A percentile compares a stretch with the other conserved stretches of the same genome.
phyloP scores from a whole-genome alignment of 2,329 filamentous ascomycete genomes.

The Bipolaris cookei region DNA sequence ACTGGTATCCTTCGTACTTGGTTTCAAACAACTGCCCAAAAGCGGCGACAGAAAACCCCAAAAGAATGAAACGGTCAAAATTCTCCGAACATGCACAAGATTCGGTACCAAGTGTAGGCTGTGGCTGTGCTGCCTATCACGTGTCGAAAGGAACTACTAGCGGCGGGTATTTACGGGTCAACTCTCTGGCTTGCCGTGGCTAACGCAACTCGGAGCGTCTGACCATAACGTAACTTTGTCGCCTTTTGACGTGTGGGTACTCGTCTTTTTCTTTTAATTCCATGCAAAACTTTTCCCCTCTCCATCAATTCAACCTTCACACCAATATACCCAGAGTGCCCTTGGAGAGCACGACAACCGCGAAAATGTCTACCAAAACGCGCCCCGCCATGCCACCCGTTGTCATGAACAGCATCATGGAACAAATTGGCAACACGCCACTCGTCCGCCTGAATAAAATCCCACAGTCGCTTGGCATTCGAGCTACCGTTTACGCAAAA shows the following conservation, averaged over 20 bases:
- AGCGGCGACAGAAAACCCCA: neutral
- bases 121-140: slow-evolving; percentile 1
- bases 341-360: slow-evolving; percentile 4
- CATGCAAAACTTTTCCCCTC: neutral
- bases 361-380: slow-evolving; percentile 56
- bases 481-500: slow-evolving; percentile 89
- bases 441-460: slow-evolving; percentile 92
- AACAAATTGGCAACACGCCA: slow-evolving; percentile 96
- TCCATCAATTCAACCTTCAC: neutral
- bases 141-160: neutral
- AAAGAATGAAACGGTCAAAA: neutral
- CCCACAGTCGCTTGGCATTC: slow-evolving; percentile 86
- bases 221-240: slow-evolving; percentile 11
- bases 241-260: slow-evolving; percentile 7
- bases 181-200: slow-evolving; percentile 17
- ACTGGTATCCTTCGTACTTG: no score
- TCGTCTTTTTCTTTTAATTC: slow-evolving; percentile 2
- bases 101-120: neutral
- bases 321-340: neutral
- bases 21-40: no score
- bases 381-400: slow-evolving; percentile 60
- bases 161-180: slow-evolving; percentile 28
- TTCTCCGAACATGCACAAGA: neutral
- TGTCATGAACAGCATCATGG: slow-evolving; percentile 71
- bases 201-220: slow-evolving; percentile 4